Base-by-base conservation (phyloP, 2,329 filamentous ascomycete species). In the Arthroderma uncinatum region DNA sequence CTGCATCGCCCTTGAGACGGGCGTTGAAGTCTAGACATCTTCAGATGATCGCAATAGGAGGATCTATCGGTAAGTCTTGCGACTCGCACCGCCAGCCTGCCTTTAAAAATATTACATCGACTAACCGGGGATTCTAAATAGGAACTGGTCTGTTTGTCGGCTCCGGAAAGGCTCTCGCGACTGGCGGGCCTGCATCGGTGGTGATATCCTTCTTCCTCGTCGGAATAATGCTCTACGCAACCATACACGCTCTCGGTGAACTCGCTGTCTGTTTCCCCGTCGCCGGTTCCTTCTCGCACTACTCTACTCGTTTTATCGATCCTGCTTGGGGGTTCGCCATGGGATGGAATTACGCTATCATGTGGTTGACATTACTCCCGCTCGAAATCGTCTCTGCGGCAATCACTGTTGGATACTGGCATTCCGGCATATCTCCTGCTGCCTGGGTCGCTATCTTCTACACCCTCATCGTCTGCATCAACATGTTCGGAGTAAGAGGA, bases 251-350 rank as follows among this genome's bases (percentile, higher is more conserved):
- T 0, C 78, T 97, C 25, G 92, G 92, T 61, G 92, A 97, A 72
- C 82, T 97, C 71, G 89, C 91, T 14, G 90, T 96, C 16, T 74
- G 90, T 10, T 96, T 92, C 64, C 92, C 92, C 2, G 86, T 96
- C 23, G 87, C 91, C 21, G 92, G 92, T 57, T 94, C 90, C 2
- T 97, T 96, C 68, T 89, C 89, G 0, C 85, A 89, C 6, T 96
- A 91, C 74, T 93, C 91, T 16, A 95, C 89, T 30, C 83, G 92
- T 16, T 96, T 97, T 66, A 73, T 97, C 16, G 90, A 96, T 67
- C 92, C 91, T 0, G 91, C 91, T 0, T 95, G 89, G 89, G 90
- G 90, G 0, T 95, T 95, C 67, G 88, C 89, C 50, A 94, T 95
- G 87, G 90, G 89, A 14, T 95, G 89, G 89, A 95, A 94, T 66